Evolutionary conservation across 2,329 filamentous ascomycete genomes (phyloP).

Genomic region (Fusarium hostae): DNA sequence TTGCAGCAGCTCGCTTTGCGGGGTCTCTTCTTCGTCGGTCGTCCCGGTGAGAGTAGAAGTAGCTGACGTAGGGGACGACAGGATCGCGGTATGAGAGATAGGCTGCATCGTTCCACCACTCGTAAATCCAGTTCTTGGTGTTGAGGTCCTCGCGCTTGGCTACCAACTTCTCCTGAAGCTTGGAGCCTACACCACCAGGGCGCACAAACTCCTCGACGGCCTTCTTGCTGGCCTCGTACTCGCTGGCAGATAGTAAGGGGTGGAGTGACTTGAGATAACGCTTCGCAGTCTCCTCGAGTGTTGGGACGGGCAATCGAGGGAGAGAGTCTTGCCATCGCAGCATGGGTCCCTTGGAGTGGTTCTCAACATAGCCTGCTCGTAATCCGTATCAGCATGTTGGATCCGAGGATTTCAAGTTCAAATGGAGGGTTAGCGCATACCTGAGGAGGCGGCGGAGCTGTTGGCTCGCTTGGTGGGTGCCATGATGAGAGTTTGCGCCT

Average conservation of each 20-base stretch:
- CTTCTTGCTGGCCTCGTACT: slow-evolving; percentile 79
- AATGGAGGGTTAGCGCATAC: slow-evolving; percentile 49
- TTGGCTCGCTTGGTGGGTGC: slow-evolving; percentile 64
- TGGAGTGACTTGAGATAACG: slow-evolving; percentile 85
- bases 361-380: slow-evolving; percentile 77
- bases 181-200: slow-evolving; percentile 84
- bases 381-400: slow-evolving; percentile 31
- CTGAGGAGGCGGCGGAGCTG: slow-evolving; percentile 64
- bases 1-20: slow-evolving; percentile 90
- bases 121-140: slow-evolving; percentile 91
- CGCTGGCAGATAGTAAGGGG: slow-evolving; percentile 74
- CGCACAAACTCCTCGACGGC: slow-evolving; percentile 89
- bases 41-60: slow-evolving; percentile 99
- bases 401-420: not conserved
- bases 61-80: slow-evolving; percentile 96
- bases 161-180: slow-evolving; percentile 87
- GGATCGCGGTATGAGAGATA: slow-evolving; percentile 95
- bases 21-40: slow-evolving; percentile 89
- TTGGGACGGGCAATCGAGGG: slow-evolving; percentile 80
- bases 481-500: slow-evolving; percentile 56
- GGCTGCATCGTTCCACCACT: slow-evolving; percentile 98
- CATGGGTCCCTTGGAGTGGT: slow-evolving; percentile 82
- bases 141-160: slow-evolving; percentile 83
- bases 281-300: slow-evolving; percentile 82
- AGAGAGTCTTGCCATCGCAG: slow-evolving; percentile 89